Base-by-base conservation (phyloP, 345 rosid species). In the Pugionium cornutum region DNA sequence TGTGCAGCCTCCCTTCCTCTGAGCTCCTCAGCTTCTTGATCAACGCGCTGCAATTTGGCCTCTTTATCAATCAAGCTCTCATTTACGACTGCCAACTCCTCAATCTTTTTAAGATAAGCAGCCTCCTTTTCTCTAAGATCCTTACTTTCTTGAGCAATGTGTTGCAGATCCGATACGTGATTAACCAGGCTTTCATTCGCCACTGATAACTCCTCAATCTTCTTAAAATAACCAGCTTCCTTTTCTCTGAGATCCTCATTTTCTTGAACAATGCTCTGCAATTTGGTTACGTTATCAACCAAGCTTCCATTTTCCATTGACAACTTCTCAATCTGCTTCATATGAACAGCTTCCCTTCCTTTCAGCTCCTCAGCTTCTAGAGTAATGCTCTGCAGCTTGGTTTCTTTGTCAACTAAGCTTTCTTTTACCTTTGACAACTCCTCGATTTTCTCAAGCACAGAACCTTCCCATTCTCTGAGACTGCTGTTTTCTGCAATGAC, bases 381-480 rank as follows among this genome's bases (percentile, higher is more conserved):
- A 55, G 40, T 32, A 63, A 63, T 7, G 58, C 44, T 2, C 58
- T 63, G 75, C 9, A 70, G 52, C 47, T 70, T 54, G 37, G 69
- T 33, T 70, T 70, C 75, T 72, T 53, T 80, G 64, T 80, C 81
- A n/a, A 69, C 39, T 69, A 67, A 66, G 56, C 86, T 87, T 81
- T 89, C 91, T 27, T 89, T 87, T 80, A 81, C 77, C 71, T 81
- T 82, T 48, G 95, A 79, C 73, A 92, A 74, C 68, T 87, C 95
- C 54, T 56, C 57, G 11, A 64, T 72, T 64, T 72, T 50, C 47
- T 43, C 47, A 33, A 64, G 59, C 28, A 57, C 62, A 48, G 58
- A 47, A 10, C 70, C 42, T 64, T 72, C 70, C 70, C 70, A 63
- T 57, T 64, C 71, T 49, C 70, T 69, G 39, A 69, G 68, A 27